Evolutionary conservation across 345 rosid genomes (phyloP), one percentile per base, ranked within the genome.

Genomic region (Dovyalis caffra): DNA sequence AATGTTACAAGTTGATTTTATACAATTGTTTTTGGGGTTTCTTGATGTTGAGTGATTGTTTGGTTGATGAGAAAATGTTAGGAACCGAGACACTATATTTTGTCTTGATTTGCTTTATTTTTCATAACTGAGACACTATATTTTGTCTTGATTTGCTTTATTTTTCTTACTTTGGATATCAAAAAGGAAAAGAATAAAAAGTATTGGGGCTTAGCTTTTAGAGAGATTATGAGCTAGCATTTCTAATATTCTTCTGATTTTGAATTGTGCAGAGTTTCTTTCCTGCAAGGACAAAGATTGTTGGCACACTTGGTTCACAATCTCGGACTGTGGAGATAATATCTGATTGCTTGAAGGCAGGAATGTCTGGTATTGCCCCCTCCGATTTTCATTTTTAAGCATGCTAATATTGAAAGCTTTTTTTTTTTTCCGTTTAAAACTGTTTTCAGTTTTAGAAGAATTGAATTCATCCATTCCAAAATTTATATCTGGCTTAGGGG

Each of bases 211-310:
- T 62, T 62, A 62, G 37, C 64, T 28, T 62, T 62, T 31, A 62
- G 66, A 28, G 6, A 61, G 33, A 62, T 4, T 62, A 11, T 35
- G 45, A 40, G 53, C 33, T 43, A 20, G 28, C 26, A 20, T 61
- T 72, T 57, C 23, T 56, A 21, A 66, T 35, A 5, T 21, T 32
- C 29, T 38, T 37, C 3, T 49, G 67, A 8, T 37, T 68, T 28
- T 67, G 29, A n/a, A 20, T 15, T 70, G 15, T 77, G 63, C 90
- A 95, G 99, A 90, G 84, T 79, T 95, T 91, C 87, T 95, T 92
- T 45, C 95, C 97, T 14, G 99, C 99, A 64, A 85, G 91, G 97
- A 92, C 97, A 58, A 95, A 95, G 90, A 91, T 92, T 74, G 95
- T 95, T 35, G 99, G 99, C 60, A 95, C 97, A 57, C 91, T 95